Percentiles rank a stretch among this genome's conserved stretches.
Evolutionary conservation across 2,329 filamentous ascomycete genomes (phyloP).

Genomic region (Pseudopyrenochaeta lycopersici): DNA sequence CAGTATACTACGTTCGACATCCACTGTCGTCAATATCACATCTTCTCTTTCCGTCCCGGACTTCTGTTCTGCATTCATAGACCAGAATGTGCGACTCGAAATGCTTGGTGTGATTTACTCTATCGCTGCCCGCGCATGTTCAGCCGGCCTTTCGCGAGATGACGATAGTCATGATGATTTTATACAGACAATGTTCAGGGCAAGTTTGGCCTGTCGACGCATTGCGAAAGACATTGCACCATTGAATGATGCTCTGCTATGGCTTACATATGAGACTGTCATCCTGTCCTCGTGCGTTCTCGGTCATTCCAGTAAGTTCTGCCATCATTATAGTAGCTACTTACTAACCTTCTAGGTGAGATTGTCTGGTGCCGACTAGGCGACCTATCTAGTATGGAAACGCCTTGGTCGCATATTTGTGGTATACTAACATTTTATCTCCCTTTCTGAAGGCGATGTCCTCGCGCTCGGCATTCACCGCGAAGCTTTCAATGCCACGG

Average conservation of each 20-base stretch:
- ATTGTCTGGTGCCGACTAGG: neutral
- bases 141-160: neutral
- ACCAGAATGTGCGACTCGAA: neutral
- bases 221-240: neutral
- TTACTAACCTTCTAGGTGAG: neutral
- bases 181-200: neutral
- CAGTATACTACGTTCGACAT: neutral
- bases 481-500: neutral
- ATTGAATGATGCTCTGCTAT: neutral
- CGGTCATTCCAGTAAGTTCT: neutral
- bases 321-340: neutral
- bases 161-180: neutral
- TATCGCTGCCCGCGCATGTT: neutral
- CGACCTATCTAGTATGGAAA: neutral
- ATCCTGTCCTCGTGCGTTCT: neutral
- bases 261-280: neutral
- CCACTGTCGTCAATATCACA: neutral
- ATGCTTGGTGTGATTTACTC: neutral
- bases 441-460: neutral
- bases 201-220: neutral
- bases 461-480: neutral
- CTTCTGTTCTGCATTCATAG: neutral
- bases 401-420: neutral
- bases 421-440: neutral
- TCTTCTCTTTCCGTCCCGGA: neutral